These are phyloP conservation scores for Malania oleifera DNA, from an alignment of 164 flowering plant genomes.

Conservation along the genomic window DNA sequence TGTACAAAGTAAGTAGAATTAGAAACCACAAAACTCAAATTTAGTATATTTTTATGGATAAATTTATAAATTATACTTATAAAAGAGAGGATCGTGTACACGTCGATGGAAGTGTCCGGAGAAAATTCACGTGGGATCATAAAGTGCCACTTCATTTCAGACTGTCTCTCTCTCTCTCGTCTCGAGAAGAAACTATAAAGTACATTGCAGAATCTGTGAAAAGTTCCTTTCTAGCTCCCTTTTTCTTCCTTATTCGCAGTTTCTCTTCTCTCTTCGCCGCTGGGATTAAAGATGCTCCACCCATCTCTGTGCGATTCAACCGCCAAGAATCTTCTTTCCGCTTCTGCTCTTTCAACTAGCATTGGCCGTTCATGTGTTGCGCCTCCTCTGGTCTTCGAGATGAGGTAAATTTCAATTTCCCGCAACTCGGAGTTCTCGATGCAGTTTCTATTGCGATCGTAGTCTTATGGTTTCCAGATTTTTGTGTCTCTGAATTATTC, in stretches of 20 bases:
- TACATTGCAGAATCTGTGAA: too few relatives aligned
- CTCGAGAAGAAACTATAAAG: too few relatives aligned
- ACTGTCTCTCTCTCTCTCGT: too few relatives aligned
- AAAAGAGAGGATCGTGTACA: too few relatives aligned
- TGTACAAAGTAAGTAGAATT: too few relatives aligned
- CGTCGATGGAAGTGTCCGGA: too few relatives aligned
- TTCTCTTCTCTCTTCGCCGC: not conserved
- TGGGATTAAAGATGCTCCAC: slow-evolving; percentile 7
- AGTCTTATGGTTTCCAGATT: too few relatives aligned
- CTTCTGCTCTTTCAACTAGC: not conserved
- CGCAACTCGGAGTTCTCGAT: not conserved
- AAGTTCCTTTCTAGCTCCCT: not conserved
- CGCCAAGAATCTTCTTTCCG: not conserved
- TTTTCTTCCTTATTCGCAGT: not conserved
- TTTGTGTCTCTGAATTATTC: not conserved
- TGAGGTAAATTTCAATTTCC: slow-evolving; percentile 9
- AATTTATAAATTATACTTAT: too few relatives aligned
- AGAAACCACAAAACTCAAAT: too few relatives aligned
- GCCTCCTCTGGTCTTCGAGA: not conserved
- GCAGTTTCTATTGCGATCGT: not conserved
- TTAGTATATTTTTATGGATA: too few relatives aligned
- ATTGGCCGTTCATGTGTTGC: not conserved
- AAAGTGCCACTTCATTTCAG: too few relatives aligned
- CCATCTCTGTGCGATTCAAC: slow-evolving; percentile 7
- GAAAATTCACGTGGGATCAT: too few relatives aligned